Conservation (phyloP, 345 rosid genomes). For the Mercurialis annua region DNA sequence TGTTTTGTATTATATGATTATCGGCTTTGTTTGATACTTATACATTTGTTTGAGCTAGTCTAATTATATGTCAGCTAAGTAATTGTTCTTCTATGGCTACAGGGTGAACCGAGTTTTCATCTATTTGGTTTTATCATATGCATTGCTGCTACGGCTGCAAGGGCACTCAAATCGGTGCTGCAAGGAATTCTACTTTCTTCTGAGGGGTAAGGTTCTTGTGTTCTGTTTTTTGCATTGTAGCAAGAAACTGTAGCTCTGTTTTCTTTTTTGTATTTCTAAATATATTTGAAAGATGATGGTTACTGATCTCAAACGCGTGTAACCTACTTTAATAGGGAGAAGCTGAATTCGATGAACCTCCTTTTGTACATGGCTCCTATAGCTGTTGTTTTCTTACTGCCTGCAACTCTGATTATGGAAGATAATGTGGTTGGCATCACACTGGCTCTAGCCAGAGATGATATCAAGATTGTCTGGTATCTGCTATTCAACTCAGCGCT, state of each 20-base stretch:
- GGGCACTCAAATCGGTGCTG: slow-evolving; percentile 95
- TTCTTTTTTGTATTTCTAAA: background rate
- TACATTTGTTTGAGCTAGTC: background rate
- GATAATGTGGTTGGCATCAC: slow-evolving; percentile 91
- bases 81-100: slow-evolving; percentile 11
- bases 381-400: slow-evolving; percentile 88
- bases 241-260: background rate
- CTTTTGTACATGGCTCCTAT: slow-evolving; percentile 98
- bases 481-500: slow-evolving; percentile 90
- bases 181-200: slow-evolving; percentile 98
- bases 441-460: slow-evolving; percentile 92
- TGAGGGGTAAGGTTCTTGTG: slow-evolving; percentile 69
- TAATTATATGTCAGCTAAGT: background rate
- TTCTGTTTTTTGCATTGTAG: background rate
- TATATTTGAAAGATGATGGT: background rate
- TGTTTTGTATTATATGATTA: background rate
- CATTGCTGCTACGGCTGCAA: slow-evolving; percentile 86
- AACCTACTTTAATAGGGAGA: slow-evolving; percentile 62
- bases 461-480: slow-evolving; percentile 83
- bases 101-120: slow-evolving; percentile 99
- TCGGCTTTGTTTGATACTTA: background rate
- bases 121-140: slow-evolving; percentile 96
- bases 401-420: slow-evolving; percentile 95
- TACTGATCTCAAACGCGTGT: slow-evolving; percentile 24
- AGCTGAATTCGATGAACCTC: slow-evolving; percentile 96